phyloP scores from a whole-genome alignment of 1,284 basidiomycete species.

The Marasmius tenuissimus region DNA sequence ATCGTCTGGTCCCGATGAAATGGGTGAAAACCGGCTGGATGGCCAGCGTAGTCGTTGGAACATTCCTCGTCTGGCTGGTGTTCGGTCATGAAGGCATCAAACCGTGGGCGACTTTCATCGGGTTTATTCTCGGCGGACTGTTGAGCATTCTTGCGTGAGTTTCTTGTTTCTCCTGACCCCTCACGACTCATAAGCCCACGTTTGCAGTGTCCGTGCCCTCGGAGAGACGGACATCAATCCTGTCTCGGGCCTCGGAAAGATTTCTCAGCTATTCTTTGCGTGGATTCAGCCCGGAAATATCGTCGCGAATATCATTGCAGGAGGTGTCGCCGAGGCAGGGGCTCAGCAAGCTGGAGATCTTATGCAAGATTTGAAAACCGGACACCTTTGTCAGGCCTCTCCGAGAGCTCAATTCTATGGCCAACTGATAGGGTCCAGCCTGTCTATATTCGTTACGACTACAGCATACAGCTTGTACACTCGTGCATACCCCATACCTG shows the following conservation, averaged over 20 bases:
- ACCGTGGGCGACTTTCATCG: slow-evolving; percentile 90
- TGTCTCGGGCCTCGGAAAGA: slow-evolving; percentile 92
- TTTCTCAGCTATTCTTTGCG: slow-evolving; percentile 92
- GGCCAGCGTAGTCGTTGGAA: slow-evolving; percentile 68
- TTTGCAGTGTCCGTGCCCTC: slow-evolving; percentile 76
- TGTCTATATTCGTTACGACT: slow-evolving; percentile 87
- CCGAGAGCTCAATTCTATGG: slow-evolving; percentile 87
- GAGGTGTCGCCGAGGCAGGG: slow-evolving; percentile 94
- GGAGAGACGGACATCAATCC: slow-evolving; percentile 95
- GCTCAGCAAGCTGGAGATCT: slow-evolving; percentile 96
- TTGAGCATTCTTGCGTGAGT: slow-evolving; percentile 85
- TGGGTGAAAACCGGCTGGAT: slow-evolving; percentile 80
- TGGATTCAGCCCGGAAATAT: slow-evolving; percentile 93
- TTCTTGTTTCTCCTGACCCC: slow-evolving; percentile 3
- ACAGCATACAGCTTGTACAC: slow-evolving; percentile 89
- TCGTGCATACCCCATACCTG: slow-evolving; percentile 82
- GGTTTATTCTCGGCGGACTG: slow-evolving; percentile 81
- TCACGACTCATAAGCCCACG: background rate
- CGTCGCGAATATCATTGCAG: slow-evolving; percentile 95
- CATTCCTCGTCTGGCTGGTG: slow-evolving; percentile 80
- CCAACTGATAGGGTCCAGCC: slow-evolving; percentile 84
- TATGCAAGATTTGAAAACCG: slow-evolving; percentile 98
- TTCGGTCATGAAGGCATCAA: slow-evolving; percentile 91
- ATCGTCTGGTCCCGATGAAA: slow-evolving; percentile 76
- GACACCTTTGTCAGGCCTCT: slow-evolving; percentile 84